A percentile compares a stretch with the other conserved stretches of the same genome.
Conservation (phyloP, 208 protist genomes). For the Lotmaria passim region DNA sequence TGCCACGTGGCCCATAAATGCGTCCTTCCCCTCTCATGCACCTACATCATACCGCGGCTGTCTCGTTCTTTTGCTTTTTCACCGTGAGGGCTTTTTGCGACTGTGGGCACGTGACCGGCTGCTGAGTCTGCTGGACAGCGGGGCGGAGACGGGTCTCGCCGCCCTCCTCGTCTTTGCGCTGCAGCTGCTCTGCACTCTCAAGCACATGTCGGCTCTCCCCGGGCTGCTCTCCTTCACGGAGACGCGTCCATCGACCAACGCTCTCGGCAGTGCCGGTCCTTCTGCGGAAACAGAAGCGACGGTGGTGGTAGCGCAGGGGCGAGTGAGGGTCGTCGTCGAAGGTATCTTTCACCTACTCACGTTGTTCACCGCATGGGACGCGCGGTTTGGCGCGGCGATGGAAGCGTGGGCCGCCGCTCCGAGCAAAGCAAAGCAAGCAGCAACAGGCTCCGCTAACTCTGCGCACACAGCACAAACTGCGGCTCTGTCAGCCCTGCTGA, state of each 20-base stretch:
- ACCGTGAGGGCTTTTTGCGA: slow-evolving; percentile 39
- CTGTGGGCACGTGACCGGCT: slow-evolving; percentile 40
- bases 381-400: slow-evolving; percentile 23
- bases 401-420: neutral
- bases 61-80: slow-evolving; percentile 54
- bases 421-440: neutral
- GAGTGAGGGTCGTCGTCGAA: slow-evolving; percentile 31
- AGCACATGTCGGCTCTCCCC: slow-evolving; percentile 37
- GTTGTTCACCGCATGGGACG: slow-evolving; percentile 55
- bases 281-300: neutral
- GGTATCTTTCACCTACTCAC: slow-evolving; percentile 57
- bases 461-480: slow-evolving; percentile 4
- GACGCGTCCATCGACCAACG: neutral
- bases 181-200: slow-evolving; percentile 60
- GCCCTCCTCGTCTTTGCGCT: slow-evolving; percentile 33
- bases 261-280: neutral
- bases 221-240: slow-evolving; percentile 13
- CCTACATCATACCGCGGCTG: slow-evolving; percentile 25
- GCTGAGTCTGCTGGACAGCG: neutral
- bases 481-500: slow-evolving; percentile 7
- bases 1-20: too few relatives aligned
- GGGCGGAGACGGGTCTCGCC: neutral
- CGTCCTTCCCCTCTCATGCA: neutral
- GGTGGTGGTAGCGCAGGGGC: slow-evolving; percentile 11
- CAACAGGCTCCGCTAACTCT: slow-evolving; percentile 6